Percentiles rank a stretch among this genome's conserved stretches.
Conservation (phyloP, 2,329 filamentous ascomycete genomes). For the Stagonosporopsis cucurbitacearum region DNA sequence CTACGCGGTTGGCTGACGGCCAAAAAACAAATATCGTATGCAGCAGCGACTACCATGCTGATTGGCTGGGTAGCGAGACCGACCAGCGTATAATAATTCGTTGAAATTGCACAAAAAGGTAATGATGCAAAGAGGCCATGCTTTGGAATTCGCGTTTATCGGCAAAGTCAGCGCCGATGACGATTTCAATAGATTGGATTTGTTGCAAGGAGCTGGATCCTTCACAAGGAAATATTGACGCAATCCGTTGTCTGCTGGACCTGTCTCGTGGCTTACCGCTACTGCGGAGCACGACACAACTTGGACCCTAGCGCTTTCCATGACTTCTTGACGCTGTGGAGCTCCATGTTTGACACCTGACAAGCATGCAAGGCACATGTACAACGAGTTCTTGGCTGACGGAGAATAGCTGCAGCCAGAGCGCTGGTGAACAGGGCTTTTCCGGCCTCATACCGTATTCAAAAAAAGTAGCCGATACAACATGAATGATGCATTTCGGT, state of each 20-base stretch:
- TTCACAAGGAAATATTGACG: not conserved
- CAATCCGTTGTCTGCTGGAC: not conserved
- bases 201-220: slow-evolving; percentile 3
- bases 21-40: slow-evolving; percentile 6
- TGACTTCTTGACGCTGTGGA: not conserved
- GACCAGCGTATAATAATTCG: slow-evolving; percentile 1
- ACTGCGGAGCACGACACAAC: slow-evolving; percentile 2
- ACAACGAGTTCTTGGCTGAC: not conserved
- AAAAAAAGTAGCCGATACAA: not conserved
- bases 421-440: not conserved
- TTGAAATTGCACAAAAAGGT: slow-evolving; percentile 5
- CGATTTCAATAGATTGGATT: not conserved
- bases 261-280: not conserved
- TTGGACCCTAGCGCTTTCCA: not conserved
- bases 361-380: slow-evolving; percentile 8
- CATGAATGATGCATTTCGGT: not conserved
- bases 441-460: not conserved
- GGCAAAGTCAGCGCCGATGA: not conserved
- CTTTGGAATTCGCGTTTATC: not conserved
- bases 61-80: not conserved
- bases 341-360: not conserved
- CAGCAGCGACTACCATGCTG: not conserved
- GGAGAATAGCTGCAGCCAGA: not conserved
- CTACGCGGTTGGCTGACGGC: slow-evolving; percentile 11
- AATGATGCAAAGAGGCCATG: not conserved